Conservation (phyloP, 225 moss, liverwort and hornwort species). For the Polytrichum formosum region DNA sequence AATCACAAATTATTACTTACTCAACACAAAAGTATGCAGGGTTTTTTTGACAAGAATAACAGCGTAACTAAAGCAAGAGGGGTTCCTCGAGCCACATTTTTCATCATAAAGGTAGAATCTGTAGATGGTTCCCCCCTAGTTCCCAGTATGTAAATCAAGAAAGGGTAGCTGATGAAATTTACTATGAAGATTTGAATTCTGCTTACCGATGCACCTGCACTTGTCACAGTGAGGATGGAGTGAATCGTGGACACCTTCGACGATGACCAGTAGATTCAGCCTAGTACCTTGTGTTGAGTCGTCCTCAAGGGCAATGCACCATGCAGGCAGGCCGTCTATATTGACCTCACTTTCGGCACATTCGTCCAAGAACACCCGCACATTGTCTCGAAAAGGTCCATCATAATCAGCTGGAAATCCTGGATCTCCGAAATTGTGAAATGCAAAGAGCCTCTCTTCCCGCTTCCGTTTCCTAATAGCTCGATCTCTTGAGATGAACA, state of each 20-base stretch:
- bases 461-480: slow-evolving; percentile 86
- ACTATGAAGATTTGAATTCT: not conserved
- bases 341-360: slow-evolving; percentile 80
- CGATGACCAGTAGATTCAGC: slow-evolving; percentile 70
- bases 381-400: slow-evolving; percentile 92
- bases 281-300: slow-evolving; percentile 64
- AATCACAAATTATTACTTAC: not conserved
- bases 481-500: slow-evolving; percentile 76
- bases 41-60: too few species aligned
- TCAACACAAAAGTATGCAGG: too few species aligned
- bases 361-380: slow-evolving; percentile 77
- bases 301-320: slow-evolving; percentile 87
- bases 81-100: too few species aligned
- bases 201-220: slow-evolving; percentile 57
- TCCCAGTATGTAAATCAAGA: not conserved
- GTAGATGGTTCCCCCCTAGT: too few species aligned
- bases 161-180: not conserved
- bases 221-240: slow-evolving; percentile 57
- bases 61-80: too few species aligned
- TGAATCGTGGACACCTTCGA: slow-evolving; percentile 49
- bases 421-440: slow-evolving; percentile 94
- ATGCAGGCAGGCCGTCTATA: slow-evolving; percentile 88
- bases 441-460: slow-evolving; percentile 84
- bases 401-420: slow-evolving; percentile 95
- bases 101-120: too few species aligned